Evolutionary conservation across 257 asterid genomes (phyloP).

Genomic region (Penstemon barbatus): DNA sequence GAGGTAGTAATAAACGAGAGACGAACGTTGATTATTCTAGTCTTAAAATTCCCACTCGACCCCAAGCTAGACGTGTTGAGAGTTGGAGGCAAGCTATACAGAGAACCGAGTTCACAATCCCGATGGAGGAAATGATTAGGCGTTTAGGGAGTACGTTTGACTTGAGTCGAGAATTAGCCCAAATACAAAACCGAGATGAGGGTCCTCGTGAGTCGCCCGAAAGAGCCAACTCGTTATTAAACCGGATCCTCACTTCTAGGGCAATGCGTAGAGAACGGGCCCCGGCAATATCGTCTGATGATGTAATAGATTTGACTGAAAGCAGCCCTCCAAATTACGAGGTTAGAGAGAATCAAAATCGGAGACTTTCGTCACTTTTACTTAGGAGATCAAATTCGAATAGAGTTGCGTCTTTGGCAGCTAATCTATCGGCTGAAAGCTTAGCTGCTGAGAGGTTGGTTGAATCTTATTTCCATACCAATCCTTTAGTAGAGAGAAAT

Average conservation of each 20-base stretch:
- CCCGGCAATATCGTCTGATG: slow-evolving; percentile 45
- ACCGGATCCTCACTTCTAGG: slow-evolving; percentile 69
- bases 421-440: slow-evolving; percentile 49
- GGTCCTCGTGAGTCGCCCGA: slow-evolving; percentile 65
- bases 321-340: slow-evolving; percentile 52
- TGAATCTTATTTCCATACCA: slow-evolving; percentile 59
- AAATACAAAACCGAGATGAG: slow-evolving; percentile 43
- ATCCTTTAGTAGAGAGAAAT: slow-evolving; percentile 42
- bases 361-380: slow-evolving; percentile 52
- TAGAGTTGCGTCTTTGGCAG: slow-evolving; percentile 40
- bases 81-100: slow-evolving; percentile 85
- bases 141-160: slow-evolving; percentile 69
- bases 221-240: background rate
- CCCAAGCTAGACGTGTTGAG: slow-evolving; percentile 67
- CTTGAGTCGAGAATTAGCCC: slow-evolving; percentile 47
- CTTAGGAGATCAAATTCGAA: slow-evolving; percentile 66
- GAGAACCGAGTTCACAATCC: slow-evolving; percentile 64
- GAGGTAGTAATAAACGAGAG: slow-evolving; percentile 51
- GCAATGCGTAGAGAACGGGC: slow-evolving; percentile 72
- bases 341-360: slow-evolving; percentile 40
- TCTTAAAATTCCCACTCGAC: slow-evolving; percentile 63
- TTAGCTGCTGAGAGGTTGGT: slow-evolving; percentile 59
- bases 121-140: slow-evolving; percentile 88
- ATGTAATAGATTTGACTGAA: slow-evolving; percentile 59
- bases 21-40: slow-evolving; percentile 43